These are phyloP conservation scores for Globisporangium ultimum DNA, from an alignment of 352 stramenopile genomes.

Conservation along the genomic window DNA sequence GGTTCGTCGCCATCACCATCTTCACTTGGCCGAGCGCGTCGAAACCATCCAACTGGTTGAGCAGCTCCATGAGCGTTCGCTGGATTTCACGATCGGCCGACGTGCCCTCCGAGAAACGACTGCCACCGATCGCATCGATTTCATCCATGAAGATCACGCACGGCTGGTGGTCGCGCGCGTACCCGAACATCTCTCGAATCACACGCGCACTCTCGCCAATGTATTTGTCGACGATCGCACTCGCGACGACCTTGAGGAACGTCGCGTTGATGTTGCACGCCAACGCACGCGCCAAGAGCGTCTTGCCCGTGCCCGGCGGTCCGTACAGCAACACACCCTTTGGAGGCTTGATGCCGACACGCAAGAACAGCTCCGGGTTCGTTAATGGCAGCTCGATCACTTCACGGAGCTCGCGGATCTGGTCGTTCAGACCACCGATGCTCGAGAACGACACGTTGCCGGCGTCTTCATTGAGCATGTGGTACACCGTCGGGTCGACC, in stretches of 20 bases:
- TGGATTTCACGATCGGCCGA: conserved; percentile 98
- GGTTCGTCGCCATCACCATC: conserved; percentile 99
- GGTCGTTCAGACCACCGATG: conserved; percentile 98
- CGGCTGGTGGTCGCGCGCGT: conserved; percentile 96
- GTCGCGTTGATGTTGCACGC: conserved; percentile 99
- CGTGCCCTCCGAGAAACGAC: conserved; percentile 96
- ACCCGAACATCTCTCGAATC: conserved; percentile 99
- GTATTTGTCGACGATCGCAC: conserved; percentile 99
- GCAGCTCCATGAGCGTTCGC: conserved; percentile 98
- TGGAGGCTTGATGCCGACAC: conserved; percentile 97
- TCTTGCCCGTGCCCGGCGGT: conserved; percentile 99
- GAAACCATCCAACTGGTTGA: conserved; percentile 99
- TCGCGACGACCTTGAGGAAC: conserved; percentile 99
- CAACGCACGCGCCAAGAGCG: conserved; percentile 96
- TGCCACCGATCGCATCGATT: conserved; percentile 99
- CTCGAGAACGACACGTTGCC: conserved; percentile 96
- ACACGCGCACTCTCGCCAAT: conserved; percentile 99
- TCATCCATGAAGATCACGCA: conserved; percentile 99
- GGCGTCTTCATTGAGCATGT: conserved; percentile 99
- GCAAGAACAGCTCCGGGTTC: conserved; percentile 98
- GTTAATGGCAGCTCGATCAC: conserved; percentile 99
- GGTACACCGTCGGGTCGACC: conserved; percentile 99
- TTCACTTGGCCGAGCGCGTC: conserved; percentile 97
- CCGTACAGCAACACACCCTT: conserved; percentile 98
- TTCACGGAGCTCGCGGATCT: conserved; percentile 96